Percentiles rank a stretch among this genome's conserved stretches.
Evolutionary conservation across 1,284 basidiomycete species (phyloP).

Genomic region (Cryptococcus wingfieldii): DNA sequence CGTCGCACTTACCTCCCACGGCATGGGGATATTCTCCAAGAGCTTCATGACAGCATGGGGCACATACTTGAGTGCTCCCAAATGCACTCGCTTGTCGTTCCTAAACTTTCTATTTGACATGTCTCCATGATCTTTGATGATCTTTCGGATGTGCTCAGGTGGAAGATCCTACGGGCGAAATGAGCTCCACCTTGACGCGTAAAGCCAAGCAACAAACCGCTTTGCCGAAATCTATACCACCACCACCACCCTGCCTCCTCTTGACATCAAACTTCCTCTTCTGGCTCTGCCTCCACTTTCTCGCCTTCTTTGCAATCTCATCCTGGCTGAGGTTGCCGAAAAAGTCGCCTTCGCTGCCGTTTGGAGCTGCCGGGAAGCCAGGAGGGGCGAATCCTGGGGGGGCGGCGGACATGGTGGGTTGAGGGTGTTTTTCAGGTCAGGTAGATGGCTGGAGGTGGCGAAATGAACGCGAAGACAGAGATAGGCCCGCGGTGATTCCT

Average conservation of each 20-base stretch:
- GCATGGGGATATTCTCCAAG: conserved; percentile 97
- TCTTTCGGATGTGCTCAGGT: conserved; percentile 89
- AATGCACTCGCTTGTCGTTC: conserved; percentile 97
- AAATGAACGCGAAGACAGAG: not conserved
- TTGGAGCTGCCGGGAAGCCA: conserved; percentile 31
- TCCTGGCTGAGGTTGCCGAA: conserved; percentile 43
- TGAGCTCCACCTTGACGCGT: not conserved
- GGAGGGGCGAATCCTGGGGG: conserved; percentile 47
- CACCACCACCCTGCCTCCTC: conserved; percentile 46
- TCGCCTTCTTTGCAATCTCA: conserved; percentile 50
- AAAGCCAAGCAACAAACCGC: conserved; percentile 33
- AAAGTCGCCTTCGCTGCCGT: conserved; percentile 41
- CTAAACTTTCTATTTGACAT: conserved; percentile 96
- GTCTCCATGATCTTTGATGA: conserved; percentile 95
- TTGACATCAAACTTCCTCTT: conserved; percentile 47
- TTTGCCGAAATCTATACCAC: conserved; percentile 49
- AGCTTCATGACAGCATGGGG: conserved; percentile 99
- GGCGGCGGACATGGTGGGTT: conserved; percentile 36
- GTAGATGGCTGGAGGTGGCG: conserved; percentile 1
- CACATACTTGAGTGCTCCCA: conserved; percentile 97
- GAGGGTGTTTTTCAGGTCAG: not conserved
- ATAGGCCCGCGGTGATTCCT: not conserved
- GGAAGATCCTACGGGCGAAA: conserved; percentile 37
- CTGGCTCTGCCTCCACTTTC: conserved; percentile 48
- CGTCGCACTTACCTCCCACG: conserved; percentile 68